Evolutionary conservation across 495 filamentous ascomycete genomes (phyloP), one percentile per base, ranked within the genome.

Genomic region (Daldinia decipiens): DNA sequence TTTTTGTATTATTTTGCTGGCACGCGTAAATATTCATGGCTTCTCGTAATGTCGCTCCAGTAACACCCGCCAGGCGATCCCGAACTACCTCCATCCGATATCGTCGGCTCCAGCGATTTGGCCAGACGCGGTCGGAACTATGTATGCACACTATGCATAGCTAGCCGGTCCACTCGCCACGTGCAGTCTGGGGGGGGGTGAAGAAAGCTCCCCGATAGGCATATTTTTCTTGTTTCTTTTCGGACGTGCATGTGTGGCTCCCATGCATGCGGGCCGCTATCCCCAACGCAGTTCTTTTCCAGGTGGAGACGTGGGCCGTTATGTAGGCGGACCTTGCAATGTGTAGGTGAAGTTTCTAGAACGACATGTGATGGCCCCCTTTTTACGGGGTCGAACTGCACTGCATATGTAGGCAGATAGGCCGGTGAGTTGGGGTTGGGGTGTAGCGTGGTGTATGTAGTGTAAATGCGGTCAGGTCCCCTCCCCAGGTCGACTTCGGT

Each of bases 31-130:
- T 21, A 47, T 9, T 12, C 43, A 47, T 21, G 3, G 1, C 1
- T 47, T 6, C 43, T 47, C 17, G 43, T 47, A 47, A 47, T 47
- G 43, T 47, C 24, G 24, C 43, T 24, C 43, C 43, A 47, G 43
- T 47, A 47, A 47, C 43, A 47, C 2, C 43, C 19, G 43, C 43
- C 43, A 24, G 43, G 9, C 43, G 43, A 47, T 47, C 43, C 43
- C 43, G 43, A 47, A 47, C 19, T 47, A 24, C 43, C 19, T 19
- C 19, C 19, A 19, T 11, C 9, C 43, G 43, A 47, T 47, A 24
- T 47, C 43, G 43, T 47, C 9, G 43, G 21, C 21, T 2, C 19
- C 19, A 21, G 21, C 43, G 43, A 47, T 47, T 24, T 47, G 17
- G 43, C 43, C 19, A 47, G 43, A 12, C 43, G 43, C 19, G 21